phyloP scores from a whole-genome alignment of 1,139 yeast species.

The Magnusiomyces paraingens region DNA sequence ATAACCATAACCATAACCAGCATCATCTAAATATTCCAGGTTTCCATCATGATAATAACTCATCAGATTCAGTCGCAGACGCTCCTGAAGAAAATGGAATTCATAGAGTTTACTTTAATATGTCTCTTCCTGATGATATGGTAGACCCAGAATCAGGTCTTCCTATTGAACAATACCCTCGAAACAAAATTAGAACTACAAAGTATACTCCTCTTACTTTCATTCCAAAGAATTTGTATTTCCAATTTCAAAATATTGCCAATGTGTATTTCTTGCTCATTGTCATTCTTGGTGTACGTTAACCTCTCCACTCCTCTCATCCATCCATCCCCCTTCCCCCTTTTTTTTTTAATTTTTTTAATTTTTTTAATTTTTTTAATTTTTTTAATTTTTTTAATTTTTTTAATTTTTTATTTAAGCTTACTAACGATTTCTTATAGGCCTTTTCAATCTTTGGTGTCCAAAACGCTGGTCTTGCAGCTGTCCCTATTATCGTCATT shows the following conservation, averaged over 20 bases:
- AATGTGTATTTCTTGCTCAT: conserved; percentile 67
- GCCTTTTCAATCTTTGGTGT: conserved; percentile 85
- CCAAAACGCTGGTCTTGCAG: conserved; percentile 77
- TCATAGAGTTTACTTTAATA: conserved; percentile 50
- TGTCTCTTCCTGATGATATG: conserved; percentile 57
- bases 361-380: conserved; percentile 3
- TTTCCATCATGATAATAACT: not conserved
- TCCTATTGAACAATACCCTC: conserved; percentile 55
- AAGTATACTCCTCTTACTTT: conserved; percentile 89
- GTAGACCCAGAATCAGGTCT: conserved; percentile 53
- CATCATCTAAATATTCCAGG: not conserved
- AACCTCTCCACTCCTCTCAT: conserved; percentile 5
- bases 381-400: conserved; percentile 1
- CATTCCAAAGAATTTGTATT: conserved; percentile 64
- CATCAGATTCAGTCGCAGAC: conserved; percentile 2
- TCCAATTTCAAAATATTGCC: conserved; percentile 73
- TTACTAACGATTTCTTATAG: conserved; percentile 12
- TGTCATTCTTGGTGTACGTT: conserved; percentile 55
- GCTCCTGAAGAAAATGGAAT: conserved; percentile 4
- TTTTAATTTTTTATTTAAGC: conserved; percentile 7
- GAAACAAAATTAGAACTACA: conserved; percentile 93
- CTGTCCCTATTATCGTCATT: conserved; percentile 91
- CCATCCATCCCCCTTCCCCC: not conserved
- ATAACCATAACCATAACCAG: conserved; percentile 6
- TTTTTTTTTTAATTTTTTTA: not conserved